These are phyloP conservation scores for Talaromyces liani DNA, from an alignment of 495 filamentous ascomycete species.

Conservation along the genomic window DNA sequence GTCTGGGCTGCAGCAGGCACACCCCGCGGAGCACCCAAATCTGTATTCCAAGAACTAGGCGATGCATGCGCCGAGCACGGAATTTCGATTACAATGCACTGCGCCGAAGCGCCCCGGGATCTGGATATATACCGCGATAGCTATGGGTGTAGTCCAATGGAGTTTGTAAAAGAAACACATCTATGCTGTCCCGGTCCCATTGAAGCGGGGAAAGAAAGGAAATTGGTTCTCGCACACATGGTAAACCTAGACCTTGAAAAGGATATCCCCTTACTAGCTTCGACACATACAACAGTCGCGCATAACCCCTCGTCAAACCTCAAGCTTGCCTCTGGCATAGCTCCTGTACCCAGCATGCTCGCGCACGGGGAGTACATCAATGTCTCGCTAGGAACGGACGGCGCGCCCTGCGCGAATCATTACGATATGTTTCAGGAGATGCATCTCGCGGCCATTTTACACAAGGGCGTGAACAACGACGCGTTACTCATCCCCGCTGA, in stretches of 20 bases:
- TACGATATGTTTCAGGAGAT: slow-evolving; percentile 45
- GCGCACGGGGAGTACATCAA: slow-evolving; percentile 19
- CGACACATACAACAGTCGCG: slow-evolving; percentile 37
- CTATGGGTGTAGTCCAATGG: slow-evolving; percentile 17
- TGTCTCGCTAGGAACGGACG: slow-evolving; percentile 39
- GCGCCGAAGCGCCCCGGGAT: slow-evolving; percentile 28
- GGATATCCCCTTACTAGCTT: slow-evolving; percentile 31
- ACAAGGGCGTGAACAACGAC: slow-evolving; percentile 39
- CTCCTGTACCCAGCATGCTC: slow-evolving; percentile 33
- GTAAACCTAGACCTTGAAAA: slow-evolving; percentile 35
- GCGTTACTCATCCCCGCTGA: slow-evolving; percentile 40
- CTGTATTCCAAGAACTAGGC: slow-evolving; percentile 16
- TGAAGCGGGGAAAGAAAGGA: neutral
- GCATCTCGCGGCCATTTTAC: slow-evolving; percentile 43
- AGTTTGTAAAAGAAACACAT: slow-evolving; percentile 16
- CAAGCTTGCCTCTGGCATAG: slow-evolving; percentile 42
- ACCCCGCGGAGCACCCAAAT: slow-evolving; percentile 29
- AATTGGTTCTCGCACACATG: slow-evolving; percentile 36
- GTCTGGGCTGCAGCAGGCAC: slow-evolving; percentile 47
- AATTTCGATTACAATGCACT: slow-evolving; percentile 35
- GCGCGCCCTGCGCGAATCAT: slow-evolving; percentile 45
- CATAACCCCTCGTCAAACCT: slow-evolving; percentile 45
- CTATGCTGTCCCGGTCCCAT: slow-evolving; percentile 5
- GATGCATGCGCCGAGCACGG: slow-evolving; percentile 26
- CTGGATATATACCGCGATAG: slow-evolving; percentile 13